These are phyloP conservation scores for Leishmania martiniquensis DNA, from an alignment of 208 protist species.

Conservation along the genomic window DNA sequence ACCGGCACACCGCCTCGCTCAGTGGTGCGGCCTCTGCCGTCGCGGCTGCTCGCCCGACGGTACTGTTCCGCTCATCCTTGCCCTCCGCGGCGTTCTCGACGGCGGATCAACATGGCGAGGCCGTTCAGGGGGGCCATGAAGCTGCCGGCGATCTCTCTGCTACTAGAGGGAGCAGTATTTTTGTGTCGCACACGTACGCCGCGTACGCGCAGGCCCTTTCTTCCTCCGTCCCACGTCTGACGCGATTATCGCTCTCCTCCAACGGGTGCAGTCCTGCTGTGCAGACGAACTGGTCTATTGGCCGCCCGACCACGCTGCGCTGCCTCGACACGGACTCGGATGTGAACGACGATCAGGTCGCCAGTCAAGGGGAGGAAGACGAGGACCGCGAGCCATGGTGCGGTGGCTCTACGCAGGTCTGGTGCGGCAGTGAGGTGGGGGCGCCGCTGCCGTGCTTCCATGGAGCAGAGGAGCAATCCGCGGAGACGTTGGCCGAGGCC, in stretches of 20 bases:
- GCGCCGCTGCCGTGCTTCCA: background rate
- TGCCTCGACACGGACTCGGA: slow-evolving; percentile 9
- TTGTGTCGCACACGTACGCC: background rate
- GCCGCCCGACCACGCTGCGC: slow-evolving; percentile 24
- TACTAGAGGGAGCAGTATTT: too few species aligned
- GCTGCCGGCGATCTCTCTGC: background rate
- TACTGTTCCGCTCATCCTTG: background rate
- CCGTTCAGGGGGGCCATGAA: background rate
- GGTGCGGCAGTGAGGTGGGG: slow-evolving; percentile 6
- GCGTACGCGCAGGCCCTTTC: background rate
- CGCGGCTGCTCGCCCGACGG: background rate
- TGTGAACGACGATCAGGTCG: slow-evolving; percentile 2
- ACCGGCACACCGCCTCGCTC: slow-evolving; percentile 16
- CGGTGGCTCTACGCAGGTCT: slow-evolving; percentile 13
- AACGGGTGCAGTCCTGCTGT: slow-evolving; percentile 22
- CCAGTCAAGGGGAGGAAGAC: slow-evolving; percentile 3
- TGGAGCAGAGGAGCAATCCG: background rate
- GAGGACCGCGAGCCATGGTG: slow-evolving; percentile 1
- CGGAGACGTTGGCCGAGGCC: background rate
- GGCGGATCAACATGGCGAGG: background rate
- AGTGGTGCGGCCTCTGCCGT: background rate
- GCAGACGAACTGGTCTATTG: slow-evolving; percentile 15
- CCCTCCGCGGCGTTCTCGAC: background rate
- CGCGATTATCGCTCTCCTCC: slow-evolving; percentile 19
- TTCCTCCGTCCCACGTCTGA: slow-evolving; percentile 18